Percentiles rank a stretch among this genome's conserved stretches.
Conservation (phyloP, 2,329 filamentous ascomycete genomes). For the Alternaria sp. region DNA sequence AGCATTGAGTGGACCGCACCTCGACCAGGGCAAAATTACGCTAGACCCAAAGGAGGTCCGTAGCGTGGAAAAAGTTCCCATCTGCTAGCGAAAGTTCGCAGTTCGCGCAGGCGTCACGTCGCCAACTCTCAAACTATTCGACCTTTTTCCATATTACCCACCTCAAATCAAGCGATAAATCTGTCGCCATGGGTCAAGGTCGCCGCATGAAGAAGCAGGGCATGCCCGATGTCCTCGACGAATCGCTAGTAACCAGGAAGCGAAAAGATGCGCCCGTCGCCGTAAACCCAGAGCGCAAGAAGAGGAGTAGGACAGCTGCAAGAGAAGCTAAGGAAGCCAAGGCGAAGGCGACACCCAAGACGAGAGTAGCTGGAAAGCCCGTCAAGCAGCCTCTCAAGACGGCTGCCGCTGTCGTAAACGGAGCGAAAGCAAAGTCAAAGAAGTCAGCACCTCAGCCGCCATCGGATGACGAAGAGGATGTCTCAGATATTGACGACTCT, state of each 20-base stretch:
- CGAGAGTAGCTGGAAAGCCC: constrained; percentile 16
- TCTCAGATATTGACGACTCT: constrained; percentile 30
- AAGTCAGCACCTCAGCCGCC: constrained; percentile 41
- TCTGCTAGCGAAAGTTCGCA: constrained; percentile 30
- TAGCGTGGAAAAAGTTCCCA: constrained; percentile 26
- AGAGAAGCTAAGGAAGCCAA: constrained; percentile 33
- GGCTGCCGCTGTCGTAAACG: constrained; percentile 53
- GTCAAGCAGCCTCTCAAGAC: constrained; percentile 37
- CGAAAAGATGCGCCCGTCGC: constrained; percentile 77
- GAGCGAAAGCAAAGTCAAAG: constrained; percentile 44
- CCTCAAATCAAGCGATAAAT: not conserved
- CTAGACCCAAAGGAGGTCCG: constrained; percentile 21
- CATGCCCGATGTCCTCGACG: constrained; percentile 81
- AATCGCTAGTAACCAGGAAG: constrained; percentile 79
- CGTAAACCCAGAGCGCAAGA: constrained; percentile 64
- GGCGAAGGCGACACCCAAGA: constrained; percentile 29
- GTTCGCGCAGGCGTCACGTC: constrained; percentile 21
- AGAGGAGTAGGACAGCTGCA: constrained; percentile 60
- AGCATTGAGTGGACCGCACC: constrained; percentile 4
- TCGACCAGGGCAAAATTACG: constrained; percentile 4
- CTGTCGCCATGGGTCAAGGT: constrained; percentile 77
- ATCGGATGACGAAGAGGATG: constrained; percentile 41
- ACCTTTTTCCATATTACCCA: constrained; percentile 3
- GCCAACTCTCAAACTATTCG: constrained; percentile 5
- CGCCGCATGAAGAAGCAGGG: constrained; percentile 98